These are phyloP conservation scores for Herpotrichia juniperi DNA, from an alignment of 2,329 filamentous ascomycete species.

Conservation along the genomic window DNA sequence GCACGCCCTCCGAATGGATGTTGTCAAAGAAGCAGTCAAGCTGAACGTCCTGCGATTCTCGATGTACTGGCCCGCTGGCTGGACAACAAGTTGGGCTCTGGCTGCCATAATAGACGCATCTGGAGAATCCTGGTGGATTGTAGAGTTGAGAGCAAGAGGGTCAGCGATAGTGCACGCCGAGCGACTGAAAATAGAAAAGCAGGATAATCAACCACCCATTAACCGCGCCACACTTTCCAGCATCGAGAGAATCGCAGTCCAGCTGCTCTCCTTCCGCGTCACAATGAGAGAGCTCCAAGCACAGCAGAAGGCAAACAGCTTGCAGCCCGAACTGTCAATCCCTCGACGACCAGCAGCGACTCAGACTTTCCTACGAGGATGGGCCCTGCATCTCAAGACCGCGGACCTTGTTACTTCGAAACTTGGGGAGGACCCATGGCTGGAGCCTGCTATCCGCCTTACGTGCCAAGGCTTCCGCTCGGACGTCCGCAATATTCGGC, in stretches of 20 bases:
- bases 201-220: slow-evolving; percentile 25
- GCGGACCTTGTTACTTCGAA: slow-evolving; percentile 30
- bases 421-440: slow-evolving; percentile 32
- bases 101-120: slow-evolving; percentile 56
- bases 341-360: slow-evolving; percentile 4
- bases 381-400: slow-evolving; percentile 36
- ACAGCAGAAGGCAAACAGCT: slow-evolving; percentile 26
- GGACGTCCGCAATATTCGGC: slow-evolving; percentile 40
- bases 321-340: slow-evolving; percentile 25
- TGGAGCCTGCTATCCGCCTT: slow-evolving; percentile 33
- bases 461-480: slow-evolving; percentile 38
- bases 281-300: slow-evolving; percentile 30
- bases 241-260: slow-evolving; percentile 49
- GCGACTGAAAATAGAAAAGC: slow-evolving; percentile 31
- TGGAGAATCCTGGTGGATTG: slow-evolving; percentile 47
- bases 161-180: slow-evolving; percentile 35
- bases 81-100: slow-evolving; percentile 75
- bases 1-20: slow-evolving; percentile 52
- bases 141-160: slow-evolving; percentile 32
- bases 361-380: slow-evolving; percentile 24
- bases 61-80: slow-evolving; percentile 75
- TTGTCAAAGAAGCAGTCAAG: slow-evolving; percentile 66
- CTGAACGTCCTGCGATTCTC: slow-evolving; percentile 65
- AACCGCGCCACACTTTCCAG: slow-evolving; percentile 33
- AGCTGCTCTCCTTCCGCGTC: slow-evolving; percentile 35